phyloP scores from a whole-genome alignment of 108 stramenopile genomes.

The Cyclotella distinguenda region DNA sequence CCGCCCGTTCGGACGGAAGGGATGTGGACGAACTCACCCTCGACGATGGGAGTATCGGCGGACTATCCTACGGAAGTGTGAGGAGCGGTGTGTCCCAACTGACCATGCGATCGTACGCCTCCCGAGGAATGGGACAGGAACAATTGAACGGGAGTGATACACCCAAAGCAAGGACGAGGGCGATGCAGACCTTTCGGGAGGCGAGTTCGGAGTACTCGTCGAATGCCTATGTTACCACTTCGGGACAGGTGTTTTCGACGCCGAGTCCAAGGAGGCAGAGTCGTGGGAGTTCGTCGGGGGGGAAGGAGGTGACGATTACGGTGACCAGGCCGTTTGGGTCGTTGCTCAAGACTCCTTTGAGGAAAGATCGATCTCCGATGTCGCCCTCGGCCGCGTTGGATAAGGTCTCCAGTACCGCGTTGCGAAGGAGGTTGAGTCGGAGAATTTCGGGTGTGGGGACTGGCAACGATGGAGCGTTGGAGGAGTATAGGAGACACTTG shows the following conservation, averaged over 20 bases:
- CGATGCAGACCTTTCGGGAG: conserved; percentile 8
- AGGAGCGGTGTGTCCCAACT: conserved; percentile 27
- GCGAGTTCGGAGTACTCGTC: conserved; percentile 28
- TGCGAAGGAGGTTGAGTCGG: conserved; percentile 36
- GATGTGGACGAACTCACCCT: conserved; percentile 38
- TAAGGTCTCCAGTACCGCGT: conserved; percentile 6
- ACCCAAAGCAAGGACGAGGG: conserved; percentile 19
- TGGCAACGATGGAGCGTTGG: neutral
- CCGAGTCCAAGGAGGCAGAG: conserved; percentile 24
- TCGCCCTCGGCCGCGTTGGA: conserved; percentile 5
- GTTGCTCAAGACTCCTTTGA: conserved; percentile 30
- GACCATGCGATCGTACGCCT: conserved; percentile 34
- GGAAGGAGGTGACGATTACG: neutral
- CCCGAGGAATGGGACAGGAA: conserved; percentile 14
- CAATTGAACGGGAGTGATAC: conserved; percentile 32
- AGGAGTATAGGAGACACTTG: conserved; percentile 18
- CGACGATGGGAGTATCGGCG: conserved; percentile 47
- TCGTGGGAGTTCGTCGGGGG: neutral
- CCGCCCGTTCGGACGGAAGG: conserved; percentile 34
- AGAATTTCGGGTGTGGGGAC: conserved; percentile 33
- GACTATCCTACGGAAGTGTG: conserved; percentile 27
- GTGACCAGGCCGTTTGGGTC: conserved; percentile 31
- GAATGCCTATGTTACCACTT: conserved; percentile 30
- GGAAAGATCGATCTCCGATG: conserved; percentile 4
- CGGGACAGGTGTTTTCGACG: conserved; percentile 37